Evolutionary conservation across 192 early-diverging fungal species (phyloP), one percentile per base, ranked within the genome.

Genomic region (Haplosporangium gracile): DNA sequence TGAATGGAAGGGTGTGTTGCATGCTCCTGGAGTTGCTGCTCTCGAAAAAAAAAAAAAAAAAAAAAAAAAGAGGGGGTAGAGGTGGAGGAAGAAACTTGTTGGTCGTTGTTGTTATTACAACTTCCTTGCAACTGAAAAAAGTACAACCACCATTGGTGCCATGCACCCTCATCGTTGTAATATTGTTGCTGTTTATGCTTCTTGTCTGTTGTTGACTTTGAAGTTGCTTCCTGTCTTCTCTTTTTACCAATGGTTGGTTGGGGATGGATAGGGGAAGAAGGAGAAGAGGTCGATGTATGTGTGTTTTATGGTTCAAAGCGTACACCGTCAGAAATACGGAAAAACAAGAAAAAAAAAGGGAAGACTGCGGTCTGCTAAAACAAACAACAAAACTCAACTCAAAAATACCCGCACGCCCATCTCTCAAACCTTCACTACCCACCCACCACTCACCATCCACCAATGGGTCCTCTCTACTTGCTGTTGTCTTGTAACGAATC

Each of bases 341-440:
- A 65, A 29, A 32, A 26, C 22, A 57, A 57, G 24, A 65, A 29
- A 29, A 10, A 43, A 45, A 45, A 45, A 45, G 43, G 43, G 43
- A 10, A 45, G 26, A 29, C 60, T 65, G 11, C 29, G 60, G 60
- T 65, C 60, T 65, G 3, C 29, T 29, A 65, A 65, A 29, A 10
- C 26, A 63, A 65, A 65, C 26, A 65, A 15, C 13, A 26, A 65
- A 65, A 32, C 11, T 51, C 49, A 65, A 11, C 24, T 29, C 7
- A 63, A 65, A 65, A 32, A 65, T 32, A 65, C 60, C 60, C 60
- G 60, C 60, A 65, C 60, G 60, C 60, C 60, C 60, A 65, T 34
- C 60, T 65, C 60, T 65, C 26, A 32, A 65, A 65, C 29, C 29
- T 65, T 65, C n/a, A 55, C 49, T 51, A 5, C 49, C 20, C 49